Conservation (phyloP, 1,139 yeast species). For the Hansenula sp. region DNA sequence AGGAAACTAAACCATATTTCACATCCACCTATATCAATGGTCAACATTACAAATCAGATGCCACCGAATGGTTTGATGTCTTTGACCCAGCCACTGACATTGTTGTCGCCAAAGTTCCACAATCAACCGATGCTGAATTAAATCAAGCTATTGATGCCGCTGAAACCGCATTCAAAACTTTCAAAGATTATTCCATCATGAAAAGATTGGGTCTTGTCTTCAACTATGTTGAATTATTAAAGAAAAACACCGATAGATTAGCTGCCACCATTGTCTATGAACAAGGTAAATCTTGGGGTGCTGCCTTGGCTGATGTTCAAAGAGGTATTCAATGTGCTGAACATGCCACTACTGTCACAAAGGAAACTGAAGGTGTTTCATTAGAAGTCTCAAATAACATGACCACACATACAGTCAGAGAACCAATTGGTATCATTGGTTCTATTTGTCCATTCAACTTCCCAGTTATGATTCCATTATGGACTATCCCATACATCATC, state of each 20-base stretch:
- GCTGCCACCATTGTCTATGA: slow-evolving; percentile 73
- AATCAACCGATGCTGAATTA: slow-evolving; percentile 64
- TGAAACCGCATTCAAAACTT: slow-evolving; percentile 53
- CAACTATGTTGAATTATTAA: slow-evolving; percentile 64
- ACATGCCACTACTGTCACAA: slow-evolving; percentile 52
- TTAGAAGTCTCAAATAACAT: slow-evolving; percentile 71
- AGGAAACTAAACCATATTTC: slow-evolving; percentile 39
- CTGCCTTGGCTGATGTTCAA: slow-evolving; percentile 76
- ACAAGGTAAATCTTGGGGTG: slow-evolving; percentile 78
- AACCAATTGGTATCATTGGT: slow-evolving; percentile 60
- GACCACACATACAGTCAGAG: slow-evolving; percentile 77
- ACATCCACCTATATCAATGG: slow-evolving; percentile 56
- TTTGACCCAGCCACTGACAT: slow-evolving; percentile 76
- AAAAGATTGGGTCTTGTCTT: slow-evolving; percentile 76
- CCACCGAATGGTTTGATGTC: slow-evolving; percentile 64
- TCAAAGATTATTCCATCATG: slow-evolving; percentile 58
- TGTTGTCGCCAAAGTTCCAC: slow-evolving; percentile 69
- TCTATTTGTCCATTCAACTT: slow-evolving; percentile 72
- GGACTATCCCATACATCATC: slow-evolving; percentile 74
- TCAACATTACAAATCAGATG: slow-evolving; percentile 50
- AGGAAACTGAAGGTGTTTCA: slow-evolving; percentile 61
- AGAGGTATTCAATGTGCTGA: slow-evolving; percentile 84
- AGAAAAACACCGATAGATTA: slow-evolving; percentile 65
- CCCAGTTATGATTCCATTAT: slow-evolving; percentile 85
- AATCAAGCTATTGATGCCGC: slow-evolving; percentile 67